Conservation (phyloP, 208 protist genomes). For the Crithidia expoeki region DNA sequence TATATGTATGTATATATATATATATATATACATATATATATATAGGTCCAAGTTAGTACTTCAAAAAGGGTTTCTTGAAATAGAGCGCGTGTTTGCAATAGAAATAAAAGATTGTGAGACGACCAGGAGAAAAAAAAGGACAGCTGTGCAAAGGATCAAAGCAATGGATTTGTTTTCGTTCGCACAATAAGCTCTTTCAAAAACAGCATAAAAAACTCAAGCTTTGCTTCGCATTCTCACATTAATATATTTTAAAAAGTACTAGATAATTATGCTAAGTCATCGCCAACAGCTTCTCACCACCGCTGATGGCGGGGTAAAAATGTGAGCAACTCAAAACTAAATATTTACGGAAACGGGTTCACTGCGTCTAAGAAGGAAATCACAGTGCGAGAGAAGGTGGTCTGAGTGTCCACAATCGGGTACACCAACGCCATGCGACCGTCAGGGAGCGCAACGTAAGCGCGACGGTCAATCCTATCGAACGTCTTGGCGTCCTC, state of each 20-base stretch:
- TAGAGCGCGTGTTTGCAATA: neutral
- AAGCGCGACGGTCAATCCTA: constrained; percentile 88
- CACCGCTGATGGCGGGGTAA: neutral
- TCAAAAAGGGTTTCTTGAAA: too few relatives aligned
- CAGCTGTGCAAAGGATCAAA: neutral
- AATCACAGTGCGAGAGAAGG: constrained; percentile 71
- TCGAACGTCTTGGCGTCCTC: constrained; percentile 85
- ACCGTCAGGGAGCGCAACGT: constrained; percentile 89
- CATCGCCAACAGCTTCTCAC: neutral
- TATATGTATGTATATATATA: neutral
- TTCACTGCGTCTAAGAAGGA: constrained; percentile 86
- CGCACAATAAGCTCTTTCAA: too few relatives aligned
- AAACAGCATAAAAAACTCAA: too few relatives aligned
- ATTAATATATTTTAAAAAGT: constrained; percentile 8
- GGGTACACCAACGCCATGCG: constrained; percentile 92
- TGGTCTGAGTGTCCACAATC: constrained; percentile 85
- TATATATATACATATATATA: constrained; percentile 2
- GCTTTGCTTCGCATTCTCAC: too few relatives aligned
- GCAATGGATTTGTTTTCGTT: too few relatives aligned
- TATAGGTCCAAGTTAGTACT: too few relatives aligned
- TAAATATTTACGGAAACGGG: constrained; percentile 70
- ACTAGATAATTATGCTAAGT: constrained; percentile 26
- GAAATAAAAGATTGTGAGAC: constrained; percentile 10
- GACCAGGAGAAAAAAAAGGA: constrained; percentile 1
- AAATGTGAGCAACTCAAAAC: neutral